Base-by-base conservation (phyloP, 2,329 filamentous ascomycete species). In the Davidsoniella eucalypti region DNA sequence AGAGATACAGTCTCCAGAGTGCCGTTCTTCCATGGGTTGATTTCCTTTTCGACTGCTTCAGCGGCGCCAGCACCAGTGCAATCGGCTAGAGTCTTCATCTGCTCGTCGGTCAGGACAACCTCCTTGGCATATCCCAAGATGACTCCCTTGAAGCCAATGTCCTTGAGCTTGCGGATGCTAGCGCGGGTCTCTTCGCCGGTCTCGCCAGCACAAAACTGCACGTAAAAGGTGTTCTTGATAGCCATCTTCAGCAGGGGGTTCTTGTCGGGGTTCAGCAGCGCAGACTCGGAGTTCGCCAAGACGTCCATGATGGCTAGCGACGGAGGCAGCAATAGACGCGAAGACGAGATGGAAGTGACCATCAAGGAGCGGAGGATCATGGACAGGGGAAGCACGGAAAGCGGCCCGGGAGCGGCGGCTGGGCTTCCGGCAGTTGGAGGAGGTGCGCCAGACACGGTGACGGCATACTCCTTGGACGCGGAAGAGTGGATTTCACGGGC, bases 161-260 rank as follows among this genome's bases (percentile, higher is more conserved):
- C 63, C 63, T 86, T 84, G 8, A 94, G 69, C 2, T 71, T 68
- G 1, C 70, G 61, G 26, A 87, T 75, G 0, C 82, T 87, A 26
- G 62, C 65, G 40, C 70, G 68, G 2, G 93, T 82, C 63, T 94
- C 84, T 1, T 62, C 58, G 0, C 73, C 69, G 45, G 76, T 82
- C 64, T 87, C 83, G 25, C 88, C 88, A 0, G 85, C 86, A 63
- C 88, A 95, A 64, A 94, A 95, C 59, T 95, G 88, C 21, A 80
- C 78, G 62, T 94, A 94, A 58, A 94, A 87, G 0, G 86, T 93
- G 60, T 80, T 76, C 62, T 87, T 87, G 46, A 94, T 69, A 40
- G 87, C 61, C 53, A 69, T 75, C 41, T 78, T 74, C 14, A 94
- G 70, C 1, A 90, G 44, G 0, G 77, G 77, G 61, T 94, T 94